phyloP scores from a whole-genome alignment of 2,329 filamentous ascomycete genomes.

The Ophiocordyceps camponoti-rufipedis region DNA sequence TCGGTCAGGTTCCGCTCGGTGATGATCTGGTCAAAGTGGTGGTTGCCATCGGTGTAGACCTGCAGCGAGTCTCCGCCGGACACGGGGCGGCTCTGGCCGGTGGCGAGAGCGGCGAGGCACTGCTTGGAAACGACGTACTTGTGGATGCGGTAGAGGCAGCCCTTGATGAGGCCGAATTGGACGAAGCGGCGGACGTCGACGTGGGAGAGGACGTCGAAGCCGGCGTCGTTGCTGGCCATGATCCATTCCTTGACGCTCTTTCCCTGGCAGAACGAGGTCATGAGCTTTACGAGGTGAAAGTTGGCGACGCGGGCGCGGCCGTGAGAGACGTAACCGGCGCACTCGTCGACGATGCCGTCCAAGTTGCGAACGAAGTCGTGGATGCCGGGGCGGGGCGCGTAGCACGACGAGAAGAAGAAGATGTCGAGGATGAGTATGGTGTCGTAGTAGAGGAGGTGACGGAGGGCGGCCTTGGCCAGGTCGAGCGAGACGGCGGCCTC shows the following conservation, averaged over 20 bases:
- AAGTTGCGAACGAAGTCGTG: constrained; percentile 61
- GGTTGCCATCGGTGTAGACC: constrained; percentile 54
- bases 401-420: constrained; percentile 86
- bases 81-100: constrained; percentile 26
- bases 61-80: constrained; percentile 34
- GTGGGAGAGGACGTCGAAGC: constrained; percentile 47
- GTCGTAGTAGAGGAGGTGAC: constrained; percentile 85
- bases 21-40: constrained; percentile 69
- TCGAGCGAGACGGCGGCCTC: constrained; percentile 74
- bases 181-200: constrained; percentile 84
- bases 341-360: constrained; percentile 67
- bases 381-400: constrained; percentile 63
- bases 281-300: constrained; percentile 61
- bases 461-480: constrained; percentile 69
- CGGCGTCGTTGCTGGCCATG: constrained; percentile 48
- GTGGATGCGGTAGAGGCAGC: constrained; percentile 80
- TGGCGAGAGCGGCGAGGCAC: constrained; percentile 36
- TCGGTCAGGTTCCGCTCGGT: constrained; percentile 56
- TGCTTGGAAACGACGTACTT: constrained; percentile 65
- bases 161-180: constrained; percentile 92
- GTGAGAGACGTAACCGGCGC: constrained; percentile 60
- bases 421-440: constrained; percentile 82
- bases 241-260: constrained; percentile 81
- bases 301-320: constrained; percentile 27
- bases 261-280: constrained; percentile 68